Base-by-base conservation (phyloP, 202 grass and related monocot genomes). In the Sporobolus alterniflorus region DNA sequence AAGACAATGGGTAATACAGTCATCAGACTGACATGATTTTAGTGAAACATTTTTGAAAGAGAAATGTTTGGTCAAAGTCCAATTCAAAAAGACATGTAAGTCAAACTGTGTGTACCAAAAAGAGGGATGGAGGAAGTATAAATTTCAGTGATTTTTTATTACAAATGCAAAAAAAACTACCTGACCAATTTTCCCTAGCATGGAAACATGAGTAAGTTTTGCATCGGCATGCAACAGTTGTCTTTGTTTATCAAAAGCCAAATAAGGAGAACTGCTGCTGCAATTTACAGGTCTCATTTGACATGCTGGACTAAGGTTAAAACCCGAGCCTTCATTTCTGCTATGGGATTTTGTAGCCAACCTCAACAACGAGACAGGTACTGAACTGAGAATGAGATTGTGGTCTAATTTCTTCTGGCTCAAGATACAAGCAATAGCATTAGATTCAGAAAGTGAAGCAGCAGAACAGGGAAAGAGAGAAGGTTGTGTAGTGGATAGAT, bases 281-380 rank as follows among this genome's bases (percentile, higher is more conserved):
- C 65, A 68, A 44, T n/a, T 44, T 68, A 24, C 65, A 25, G 73
- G 17, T 42, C 15, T 42, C 3, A 57, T 74, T 74, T 74, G 21
- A 41, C 9, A 42, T 26, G 21, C 55, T 61, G 40, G 55, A 76
- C 0, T 42, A 26, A 59, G 55, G 73, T 30, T 76, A 24, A 76
- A 61, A 76, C 7, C 6, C 36, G 41, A 30, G 22, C 15, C 73
- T 31, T 44, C 40, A 76, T 76, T 62, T 46, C 24, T 29, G 3
- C 18, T 26, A 3, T 44, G 11, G 52, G 25, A 76, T 76, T 62
- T 62, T 62, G 36, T 30, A 43, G 13, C 36, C 22, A 62, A 31
- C 24, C 73, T 15, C 55, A 76, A 55, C 36, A n/a, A 76, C 44
- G 73, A 76, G 36, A 42, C 62, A 44, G 73, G 73, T 8, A 76